phyloP scores from a whole-genome alignment of 345 rosid genomes.

The Erysimum cheiranthoides region DNA sequence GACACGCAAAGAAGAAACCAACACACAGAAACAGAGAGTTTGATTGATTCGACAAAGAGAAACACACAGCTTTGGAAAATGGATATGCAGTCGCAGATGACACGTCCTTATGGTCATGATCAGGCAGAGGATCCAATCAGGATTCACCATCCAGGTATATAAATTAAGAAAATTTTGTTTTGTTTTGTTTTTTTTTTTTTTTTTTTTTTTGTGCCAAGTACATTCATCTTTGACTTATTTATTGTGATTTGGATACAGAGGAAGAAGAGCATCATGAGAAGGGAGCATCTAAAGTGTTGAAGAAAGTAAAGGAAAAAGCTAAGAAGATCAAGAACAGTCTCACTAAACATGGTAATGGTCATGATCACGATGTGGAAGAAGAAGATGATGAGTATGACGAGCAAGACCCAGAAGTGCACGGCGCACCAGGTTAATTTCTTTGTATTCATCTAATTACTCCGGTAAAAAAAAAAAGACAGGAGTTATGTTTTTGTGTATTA shows the following conservation, averaged over 20 bases:
- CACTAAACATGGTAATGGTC: conserved; percentile 60
- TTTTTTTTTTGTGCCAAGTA: too few species aligned
- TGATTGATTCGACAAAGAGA: background rate
- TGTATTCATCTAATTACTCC: background rate
- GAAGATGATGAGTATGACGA: conserved; percentile 68
- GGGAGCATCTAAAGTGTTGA: conserved; percentile 61
- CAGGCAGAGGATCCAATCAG: conserved; percentile 50
- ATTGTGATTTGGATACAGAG: conserved; percentile 35
- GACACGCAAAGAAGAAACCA: conserved; percentile 3
- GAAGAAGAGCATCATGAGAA: conserved; percentile 61
- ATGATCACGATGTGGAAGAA: conserved; percentile 60
- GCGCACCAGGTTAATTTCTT: conserved; percentile 50
- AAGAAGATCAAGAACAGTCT: conserved; percentile 76
- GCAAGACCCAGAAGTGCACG: conserved; percentile 56
- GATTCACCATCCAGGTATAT: conserved; percentile 48
- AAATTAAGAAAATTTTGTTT: background rate
- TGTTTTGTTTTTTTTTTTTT: too few species aligned
- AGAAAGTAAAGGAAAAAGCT: conserved; percentile 79
- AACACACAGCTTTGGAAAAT: conserved; percentile 21
- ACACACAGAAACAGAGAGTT: conserved; percentile 11
- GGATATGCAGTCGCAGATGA: conserved; percentile 51
- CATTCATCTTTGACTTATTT: background rate
- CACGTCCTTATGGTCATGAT: conserved; percentile 50
- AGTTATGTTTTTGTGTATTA: conserved; percentile 7
- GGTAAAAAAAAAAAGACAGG: background rate